These are phyloP conservation scores for Cryphonectria naterciae DNA, from an alignment of 2,329 filamentous ascomycete species.

Conservation along the genomic window DNA sequence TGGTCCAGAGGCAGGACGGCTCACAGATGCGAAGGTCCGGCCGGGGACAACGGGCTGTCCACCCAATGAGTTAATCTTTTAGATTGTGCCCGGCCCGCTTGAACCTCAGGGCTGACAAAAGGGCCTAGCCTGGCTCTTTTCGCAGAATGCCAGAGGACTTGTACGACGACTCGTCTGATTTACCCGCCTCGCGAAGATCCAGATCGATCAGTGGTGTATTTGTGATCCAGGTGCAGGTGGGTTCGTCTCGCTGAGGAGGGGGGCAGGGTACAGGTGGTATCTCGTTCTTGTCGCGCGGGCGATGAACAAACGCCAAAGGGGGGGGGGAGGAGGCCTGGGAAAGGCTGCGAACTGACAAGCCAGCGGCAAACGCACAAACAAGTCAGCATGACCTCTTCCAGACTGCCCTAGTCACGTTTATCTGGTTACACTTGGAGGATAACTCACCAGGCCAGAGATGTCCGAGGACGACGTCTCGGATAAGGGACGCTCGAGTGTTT, in stretches of 20 bases:
- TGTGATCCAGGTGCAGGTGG: not conserved
- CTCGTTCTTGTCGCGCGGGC: constrained; percentile 6
- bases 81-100: constrained; percentile 20
- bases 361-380: constrained; percentile 10
- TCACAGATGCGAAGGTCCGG: constrained; percentile 14
- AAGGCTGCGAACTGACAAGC: constrained; percentile 15
- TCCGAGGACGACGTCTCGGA: constrained; percentile 3
- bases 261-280: not conserved
- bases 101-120: constrained; percentile 6
- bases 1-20: not conserved
- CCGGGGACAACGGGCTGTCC: constrained; percentile 22
- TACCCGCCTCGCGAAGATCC: not conserved
- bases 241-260: not conserved
- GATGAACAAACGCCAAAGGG: constrained; percentile 4
- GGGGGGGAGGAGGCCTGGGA: not conserved
- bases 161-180: not conserved
- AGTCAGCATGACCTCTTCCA: constrained; percentile 14
- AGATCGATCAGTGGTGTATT: not conserved
- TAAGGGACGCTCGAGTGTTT: not conserved
- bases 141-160: not conserved
- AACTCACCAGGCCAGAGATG: constrained; percentile 10
- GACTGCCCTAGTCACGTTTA: not conserved
- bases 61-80: constrained; percentile 15
- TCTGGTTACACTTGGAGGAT: not conserved
- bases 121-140: not conserved